Evolutionary conservation across 1,284 basidiomycete genomes (phyloP).

Genomic region (Rhodotorula sp.): DNA sequence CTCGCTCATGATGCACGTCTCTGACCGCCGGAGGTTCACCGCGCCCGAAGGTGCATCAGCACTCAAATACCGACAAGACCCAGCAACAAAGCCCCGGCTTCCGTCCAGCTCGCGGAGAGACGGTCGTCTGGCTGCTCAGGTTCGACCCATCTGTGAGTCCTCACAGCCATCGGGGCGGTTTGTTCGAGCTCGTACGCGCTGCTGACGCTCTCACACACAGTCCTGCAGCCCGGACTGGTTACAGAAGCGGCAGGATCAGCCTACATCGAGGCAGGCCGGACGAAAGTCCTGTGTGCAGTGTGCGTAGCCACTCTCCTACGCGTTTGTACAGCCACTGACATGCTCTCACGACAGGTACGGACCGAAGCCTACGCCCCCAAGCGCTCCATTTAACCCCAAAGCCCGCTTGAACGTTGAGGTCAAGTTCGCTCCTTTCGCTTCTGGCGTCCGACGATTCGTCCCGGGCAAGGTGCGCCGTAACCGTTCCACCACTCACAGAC

Average conservation of each 20-base stretch:
- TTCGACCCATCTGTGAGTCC: slow-evolving; percentile 77
- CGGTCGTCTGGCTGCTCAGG: slow-evolving; percentile 61
- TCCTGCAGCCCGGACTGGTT: slow-evolving; percentile 82
- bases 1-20: slow-evolving; percentile 27
- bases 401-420: slow-evolving; percentile 91
- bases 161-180: neutral
- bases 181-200: neutral
- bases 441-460: slow-evolving; percentile 62
- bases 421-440: slow-evolving; percentile 93
- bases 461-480: slow-evolving; percentile 72
- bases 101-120: slow-evolving; percentile 51
- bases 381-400: slow-evolving; percentile 69
- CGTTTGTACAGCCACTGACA: neutral
- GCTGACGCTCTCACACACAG: slow-evolving; percentile 53
- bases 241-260: slow-evolving; percentile 91
- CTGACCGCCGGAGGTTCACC: slow-evolving; percentile 77
- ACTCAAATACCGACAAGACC: neutral
- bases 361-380: slow-evolving; percentile 59
- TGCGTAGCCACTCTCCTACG: slow-evolving; percentile 51
- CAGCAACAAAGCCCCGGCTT: slow-evolving; percentile 27
- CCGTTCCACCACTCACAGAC: too few relatives aligned
- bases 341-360: slow-evolving; percentile 66
- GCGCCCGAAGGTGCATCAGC: slow-evolving; percentile 70
- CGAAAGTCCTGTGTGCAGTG: slow-evolving; percentile 94
- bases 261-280: slow-evolving; percentile 83